Conservation (phyloP, 1,139 yeast genomes). For the Kluyveromyces sp. region DNA sequence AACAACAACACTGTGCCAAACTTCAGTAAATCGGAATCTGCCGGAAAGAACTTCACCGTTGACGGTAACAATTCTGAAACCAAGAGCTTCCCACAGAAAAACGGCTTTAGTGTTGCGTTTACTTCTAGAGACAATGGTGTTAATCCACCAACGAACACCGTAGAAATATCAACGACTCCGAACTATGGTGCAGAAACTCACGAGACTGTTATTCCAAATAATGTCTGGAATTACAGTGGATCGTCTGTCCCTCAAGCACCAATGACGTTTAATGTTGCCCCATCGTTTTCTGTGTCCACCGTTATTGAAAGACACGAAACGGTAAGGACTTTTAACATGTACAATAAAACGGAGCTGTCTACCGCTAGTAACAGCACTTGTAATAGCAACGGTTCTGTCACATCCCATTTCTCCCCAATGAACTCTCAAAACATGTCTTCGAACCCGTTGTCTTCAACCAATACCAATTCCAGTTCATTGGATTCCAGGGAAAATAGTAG, state of each 20-base stretch:
- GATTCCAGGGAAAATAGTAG: constrained; percentile 1
- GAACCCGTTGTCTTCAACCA: not conserved
- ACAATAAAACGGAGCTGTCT: constrained; percentile 1
- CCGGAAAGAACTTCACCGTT: not conserved
- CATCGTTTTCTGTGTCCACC: constrained; percentile 2
- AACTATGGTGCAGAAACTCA: not conserved
- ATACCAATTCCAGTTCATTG: not conserved
- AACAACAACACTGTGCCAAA: not conserved
- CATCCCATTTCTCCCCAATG: constrained; percentile 1
- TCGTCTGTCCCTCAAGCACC: constrained; percentile 28
- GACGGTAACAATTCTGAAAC: not conserved
- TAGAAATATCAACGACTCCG: not conserved
- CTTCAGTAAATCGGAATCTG: not conserved
- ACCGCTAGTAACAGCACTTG: not conserved
- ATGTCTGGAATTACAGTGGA: constrained; percentile 25
- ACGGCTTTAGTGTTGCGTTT: not conserved
- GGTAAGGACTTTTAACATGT: not conserved
- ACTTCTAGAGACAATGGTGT: not conserved
- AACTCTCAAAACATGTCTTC: not conserved
- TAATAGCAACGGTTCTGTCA: constrained; percentile 2
- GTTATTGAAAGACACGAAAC: not conserved
- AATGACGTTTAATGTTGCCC: constrained; percentile 13
- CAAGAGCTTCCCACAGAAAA: not conserved
- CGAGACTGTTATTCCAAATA: not conserved
- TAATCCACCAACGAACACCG: not conserved